Conservation (phyloP, 2,329 filamentous ascomycete genomes). For the Cladosporium sphaerospermum region DNA sequence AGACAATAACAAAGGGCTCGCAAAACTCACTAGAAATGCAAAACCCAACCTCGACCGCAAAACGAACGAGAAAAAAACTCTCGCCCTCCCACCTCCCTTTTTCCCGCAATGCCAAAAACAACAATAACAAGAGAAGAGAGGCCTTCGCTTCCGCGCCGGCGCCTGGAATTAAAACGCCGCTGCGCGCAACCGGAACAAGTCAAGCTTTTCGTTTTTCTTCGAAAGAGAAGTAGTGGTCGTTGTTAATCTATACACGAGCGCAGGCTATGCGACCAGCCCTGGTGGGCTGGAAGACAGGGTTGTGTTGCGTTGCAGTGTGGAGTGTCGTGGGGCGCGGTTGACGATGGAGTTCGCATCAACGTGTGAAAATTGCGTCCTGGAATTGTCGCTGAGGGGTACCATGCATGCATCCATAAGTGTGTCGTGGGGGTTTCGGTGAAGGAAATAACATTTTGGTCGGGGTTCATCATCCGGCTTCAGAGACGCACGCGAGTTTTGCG, state of each 20-base stretch:
- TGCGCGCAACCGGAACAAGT: not conserved
- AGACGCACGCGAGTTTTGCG: not conserved
- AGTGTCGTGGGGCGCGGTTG: constrained; percentile 3
- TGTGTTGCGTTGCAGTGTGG: not conserved
- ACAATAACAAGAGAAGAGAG: not conserved
- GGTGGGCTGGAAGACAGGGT: not conserved
- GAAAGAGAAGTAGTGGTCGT: not conserved
- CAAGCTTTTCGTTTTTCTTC: not conserved
- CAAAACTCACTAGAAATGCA: constrained; percentile 11
- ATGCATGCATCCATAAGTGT: constrained; percentile 10
- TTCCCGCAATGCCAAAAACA: constrained; percentile 8
- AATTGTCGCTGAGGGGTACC: constrained; percentile 1
- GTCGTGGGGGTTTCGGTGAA: constrained; percentile 7
- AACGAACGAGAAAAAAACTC: constrained; percentile 1
- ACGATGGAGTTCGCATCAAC: not conserved
- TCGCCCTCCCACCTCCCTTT: not conserved
- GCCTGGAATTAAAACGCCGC: constrained; percentile 4
- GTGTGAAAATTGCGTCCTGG: not conserved
- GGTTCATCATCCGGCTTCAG: constrained; percentile 1
- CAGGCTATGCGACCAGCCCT: not conserved
- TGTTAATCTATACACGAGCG: constrained; percentile 10
- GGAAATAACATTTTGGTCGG: constrained; percentile 4
- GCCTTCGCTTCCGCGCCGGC: not conserved
- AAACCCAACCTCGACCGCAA: constrained; percentile 4
- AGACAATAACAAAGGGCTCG: constrained; percentile 10